Conservation (phyloP, 225 moss, liverwort and hornwort genomes). For the Physcomitrium patens region DNA sequence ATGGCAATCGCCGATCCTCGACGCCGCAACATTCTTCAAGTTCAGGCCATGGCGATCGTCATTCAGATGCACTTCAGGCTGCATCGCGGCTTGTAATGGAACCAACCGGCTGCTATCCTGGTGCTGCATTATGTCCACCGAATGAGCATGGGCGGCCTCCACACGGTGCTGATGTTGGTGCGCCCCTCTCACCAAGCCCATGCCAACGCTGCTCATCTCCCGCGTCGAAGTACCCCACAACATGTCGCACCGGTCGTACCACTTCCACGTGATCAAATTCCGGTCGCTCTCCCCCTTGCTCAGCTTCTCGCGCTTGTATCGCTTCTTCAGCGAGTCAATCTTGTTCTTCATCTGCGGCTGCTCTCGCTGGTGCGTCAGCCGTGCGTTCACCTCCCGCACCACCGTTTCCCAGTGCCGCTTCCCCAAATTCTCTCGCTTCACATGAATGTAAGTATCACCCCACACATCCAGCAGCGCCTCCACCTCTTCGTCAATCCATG, state of each 20-base stretch:
- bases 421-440: slow-evolving; percentile 68
- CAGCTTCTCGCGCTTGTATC: slow-evolving; percentile 64
- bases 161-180: slow-evolving; percentile 12
- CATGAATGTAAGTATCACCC: slow-evolving; percentile 62
- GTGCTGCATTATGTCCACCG: slow-evolving; percentile 41
- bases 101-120: slow-evolving; percentile 49
- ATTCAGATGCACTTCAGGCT: slow-evolving; percentile 41
- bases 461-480: slow-evolving; percentile 58
- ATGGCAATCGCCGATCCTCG: slow-evolving; percentile 46
- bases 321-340: slow-evolving; percentile 69
- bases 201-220: slow-evolving; percentile 27
- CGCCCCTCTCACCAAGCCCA: slow-evolving; percentile 32
- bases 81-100: slow-evolving; percentile 49
- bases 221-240: slow-evolving; percentile 60
- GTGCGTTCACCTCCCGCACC: slow-evolving; percentile 50
- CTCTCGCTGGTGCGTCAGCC: slow-evolving; percentile 57
- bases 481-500: slow-evolving; percentile 67
- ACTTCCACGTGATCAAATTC: slow-evolving; percentile 62
- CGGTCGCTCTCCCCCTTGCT: slow-evolving; percentile 56
- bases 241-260: slow-evolving; percentile 59
- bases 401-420: slow-evolving; percentile 70
- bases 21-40: slow-evolving; percentile 21
- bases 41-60: slow-evolving; percentile 40
- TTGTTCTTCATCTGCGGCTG: slow-evolving; percentile 74
- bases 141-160: slow-evolving; percentile 21